A percentile compares a stretch with the other conserved stretches of the same genome.
These are phyloP conservation scores for Tripterygium wilfordii DNA, from an alignment of 177 flowering plant species.

Conservation along the genomic window DNA sequence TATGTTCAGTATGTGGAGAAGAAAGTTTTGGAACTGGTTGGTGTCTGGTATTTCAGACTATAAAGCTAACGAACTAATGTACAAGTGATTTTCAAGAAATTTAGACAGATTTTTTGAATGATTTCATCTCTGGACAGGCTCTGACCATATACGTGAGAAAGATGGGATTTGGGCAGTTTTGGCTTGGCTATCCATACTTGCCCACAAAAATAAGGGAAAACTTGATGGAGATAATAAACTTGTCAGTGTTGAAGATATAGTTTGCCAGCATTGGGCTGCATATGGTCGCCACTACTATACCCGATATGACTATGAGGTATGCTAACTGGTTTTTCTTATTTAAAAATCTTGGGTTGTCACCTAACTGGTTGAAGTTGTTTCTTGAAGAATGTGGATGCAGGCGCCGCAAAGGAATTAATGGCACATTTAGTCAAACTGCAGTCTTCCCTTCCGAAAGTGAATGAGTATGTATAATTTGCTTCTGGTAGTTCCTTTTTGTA, in stretches of 20 bases:
- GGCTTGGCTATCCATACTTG: conserved; percentile 95
- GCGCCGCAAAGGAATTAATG: conserved; percentile 93
- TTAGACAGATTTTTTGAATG: no score
- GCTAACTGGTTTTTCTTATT: background rate
- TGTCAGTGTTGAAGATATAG: conserved; percentile 89
- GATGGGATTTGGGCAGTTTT: conserved; percentile 99
- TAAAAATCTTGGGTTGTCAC: background rate
- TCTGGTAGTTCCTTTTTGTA: conserved; percentile 29
- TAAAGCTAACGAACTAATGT: background rate
- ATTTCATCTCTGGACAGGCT: conserved; percentile 44
- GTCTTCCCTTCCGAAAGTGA: conserved; percentile 69
- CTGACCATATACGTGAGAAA: conserved; percentile 96
- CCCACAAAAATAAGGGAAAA: conserved; percentile 71
- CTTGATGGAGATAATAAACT: conserved; percentile 61
- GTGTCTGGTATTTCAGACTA: conserved; percentile 1
- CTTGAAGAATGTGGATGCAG: conserved; percentile 91
- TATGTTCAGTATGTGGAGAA: conserved; percentile 96
- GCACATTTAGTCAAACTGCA: conserved; percentile 80
- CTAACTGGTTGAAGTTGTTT: conserved; percentile 16
- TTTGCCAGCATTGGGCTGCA: conserved; percentile 78
- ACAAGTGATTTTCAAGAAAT: conserved; percentile 11
- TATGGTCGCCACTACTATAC: conserved; percentile 96
- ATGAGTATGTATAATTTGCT: conserved; percentile 43
- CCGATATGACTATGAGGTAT: conserved; percentile 96
- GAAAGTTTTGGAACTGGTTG: conserved; percentile 99